Evolutionary conservation across 2,329 filamentous ascomycete genomes (phyloP).

Genomic region (Arthroderma sp.): DNA sequence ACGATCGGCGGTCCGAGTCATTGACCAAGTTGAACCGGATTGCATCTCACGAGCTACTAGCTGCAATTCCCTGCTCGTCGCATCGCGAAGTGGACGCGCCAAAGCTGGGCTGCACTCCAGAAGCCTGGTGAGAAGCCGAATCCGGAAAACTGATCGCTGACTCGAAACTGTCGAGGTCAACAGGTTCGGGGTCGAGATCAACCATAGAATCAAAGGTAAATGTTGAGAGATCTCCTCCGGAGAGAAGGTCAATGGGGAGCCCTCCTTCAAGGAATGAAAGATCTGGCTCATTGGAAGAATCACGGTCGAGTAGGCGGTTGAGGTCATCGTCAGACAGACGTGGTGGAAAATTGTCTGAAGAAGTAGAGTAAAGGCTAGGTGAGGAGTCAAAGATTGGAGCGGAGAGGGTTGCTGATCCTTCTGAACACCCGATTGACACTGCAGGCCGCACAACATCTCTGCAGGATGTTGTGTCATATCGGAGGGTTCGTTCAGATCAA

Average conservation of each 20-base stretch:
- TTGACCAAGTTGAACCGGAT: constrained; percentile 22
- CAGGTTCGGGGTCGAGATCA: constrained; percentile 40
- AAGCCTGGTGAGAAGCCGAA: constrained; percentile 37
- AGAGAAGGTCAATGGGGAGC: constrained; percentile 58
- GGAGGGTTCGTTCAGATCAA: constrained; percentile 46
- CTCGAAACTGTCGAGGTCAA: constrained; percentile 30
- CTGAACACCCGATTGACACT: constrained; percentile 78
- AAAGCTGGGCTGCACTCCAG: constrained; percentile 41
- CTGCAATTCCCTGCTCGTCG: constrained; percentile 42
- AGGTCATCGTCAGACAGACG: constrained; percentile 58
- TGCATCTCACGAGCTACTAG: constrained; percentile 33
- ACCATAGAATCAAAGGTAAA: constrained; percentile 43
- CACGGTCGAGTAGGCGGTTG: constrained; percentile 46
- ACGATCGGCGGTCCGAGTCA: constrained; percentile 18
- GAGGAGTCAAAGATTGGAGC: constrained; percentile 29
- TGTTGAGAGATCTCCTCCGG: constrained; percentile 35
- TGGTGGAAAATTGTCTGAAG: constrained; percentile 49
- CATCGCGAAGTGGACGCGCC: constrained; percentile 41
- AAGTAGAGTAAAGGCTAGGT: constrained; percentile 30
- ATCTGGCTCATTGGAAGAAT: constrained; percentile 57
- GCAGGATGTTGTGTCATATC: constrained; percentile 99
- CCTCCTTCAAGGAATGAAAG: constrained; percentile 62
- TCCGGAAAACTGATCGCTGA: constrained; percentile 37
- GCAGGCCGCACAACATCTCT: constrained; percentile 99
- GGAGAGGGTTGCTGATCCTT: constrained; percentile 34